Base-by-base conservation (phyloP, 345 rosid species). In the Aethionema arabicum region DNA sequence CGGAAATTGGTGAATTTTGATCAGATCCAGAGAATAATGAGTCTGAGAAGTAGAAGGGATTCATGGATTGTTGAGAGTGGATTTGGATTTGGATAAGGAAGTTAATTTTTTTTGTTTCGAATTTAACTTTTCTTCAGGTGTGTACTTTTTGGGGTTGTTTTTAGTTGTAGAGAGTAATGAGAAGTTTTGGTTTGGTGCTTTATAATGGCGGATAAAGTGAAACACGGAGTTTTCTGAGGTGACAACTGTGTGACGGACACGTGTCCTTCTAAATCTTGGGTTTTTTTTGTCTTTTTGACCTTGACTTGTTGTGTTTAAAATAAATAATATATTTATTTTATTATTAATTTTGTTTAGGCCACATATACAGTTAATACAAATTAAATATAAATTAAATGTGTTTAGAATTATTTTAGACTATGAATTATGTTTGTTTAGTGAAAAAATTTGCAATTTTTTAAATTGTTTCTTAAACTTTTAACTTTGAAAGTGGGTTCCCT, bases 1-100 rank as follows among this genome's bases (percentile, higher is more conserved):
- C 90, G 1, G 90, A 91, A 48, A 77, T 70, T 3, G 64, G 68
- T 11, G 76, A 62, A 2, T 72, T 40, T 9, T 72, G 4, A 5
- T 80, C 81, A 0, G 90, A 64, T 0, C 46, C 16, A 2, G 88
- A 15, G 16, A 64, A 60, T 0, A 64, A 71, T 2, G 69, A 52
- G 43, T 71, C 75, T 29, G 75, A 30, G 35, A 48, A 63, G 14
- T 46, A 8, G 33, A 49, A 70, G 6, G 69, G 74, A 56, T 70
- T 65, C 75, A 70, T 70, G 11, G 33, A 40, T 47, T n/a, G 3
- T n/a, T 13, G 2, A 52, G 58, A 51, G 48, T n/a, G 8, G 4
- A 6, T 5, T 32, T 40, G 32, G 8, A 9, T 21, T 35, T 57
- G 69, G 75, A 64, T 71, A 63, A 69, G 68, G 7, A 7, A 31